Evolutionary conservation across 2,329 filamentous ascomycete genomes (phyloP), one percentile per base, ranked within the genome.

Genomic region (Davidsoniella neocaledoniae): DNA sequence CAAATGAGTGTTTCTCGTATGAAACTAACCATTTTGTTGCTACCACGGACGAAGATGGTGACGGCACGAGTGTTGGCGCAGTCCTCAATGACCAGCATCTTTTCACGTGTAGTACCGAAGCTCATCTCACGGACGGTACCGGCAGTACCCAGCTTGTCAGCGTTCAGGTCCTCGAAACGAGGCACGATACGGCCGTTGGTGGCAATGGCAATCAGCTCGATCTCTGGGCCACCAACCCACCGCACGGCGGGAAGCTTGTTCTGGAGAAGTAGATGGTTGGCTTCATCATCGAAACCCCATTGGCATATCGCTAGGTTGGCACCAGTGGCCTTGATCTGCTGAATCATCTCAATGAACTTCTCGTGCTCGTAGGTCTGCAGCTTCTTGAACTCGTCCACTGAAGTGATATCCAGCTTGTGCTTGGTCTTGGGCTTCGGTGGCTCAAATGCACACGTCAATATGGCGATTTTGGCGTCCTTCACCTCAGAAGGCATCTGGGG

Each of bases 371-470:
- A 98, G 58, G 75, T 85, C 63, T 98, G 91, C 56, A 98, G 71
- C 69, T 93, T 91, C 74, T 94, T 95, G 74, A 94, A 98, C 70
- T 98, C 91, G 58, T 96, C 90, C 6, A 98, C 90, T 40, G 81
- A 85, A 51, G 87, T 91, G 62, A 98, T 98, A 62, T 98, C 91
- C 54, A 98, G 77, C 73, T 95, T 94, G 70, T 98, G 91, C 77
- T 98, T 98, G 44, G 91, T 98, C 78, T 98, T 98, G 58, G 91
- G 91, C 76, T 98, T 98, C 46, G 91, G 91, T 29, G 91, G 91
- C 71, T 98, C 91, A 63, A 98, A 98, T 3, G 91, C 87, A 65
- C 91, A 98, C 47, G 91, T 98, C 53, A 98, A 71, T 60, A 98
- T 98, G 58, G 91, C 91, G 61, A 98, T 80, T 73, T 95, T 96